Base-by-base conservation (phyloP, 176 grass and related monocot genomes). In the Tillandsia leiboldiana region DNA sequence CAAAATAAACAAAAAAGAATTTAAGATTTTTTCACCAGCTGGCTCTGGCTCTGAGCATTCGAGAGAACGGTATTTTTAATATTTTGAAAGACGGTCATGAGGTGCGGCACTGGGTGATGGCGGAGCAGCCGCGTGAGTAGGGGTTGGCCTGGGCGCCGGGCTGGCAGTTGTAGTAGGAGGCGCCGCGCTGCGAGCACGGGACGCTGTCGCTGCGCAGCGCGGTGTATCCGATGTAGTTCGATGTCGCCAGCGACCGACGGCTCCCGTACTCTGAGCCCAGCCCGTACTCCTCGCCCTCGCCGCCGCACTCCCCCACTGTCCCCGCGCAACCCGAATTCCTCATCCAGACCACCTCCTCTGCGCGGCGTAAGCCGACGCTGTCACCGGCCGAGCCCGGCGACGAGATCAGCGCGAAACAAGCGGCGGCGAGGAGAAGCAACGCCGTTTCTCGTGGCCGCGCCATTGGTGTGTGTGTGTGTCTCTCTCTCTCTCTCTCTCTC, bases 141-240 rank as follows among this genome's bases (percentile, higher is more conserved):
- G 84, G 88, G 81, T 91, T 87, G 26, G 80, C 81, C 24, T 49
- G 11, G 14, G 63, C 88, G 22, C 84, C 84, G 1, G 88, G 78
- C 0, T 26, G 74, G 68, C 88, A 91, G 73, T 91, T 87, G 81
- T 87, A 87, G 74, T 91, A 91, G 7, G 88, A 80, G 64, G 70
- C 78, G 12, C 78, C 78, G 7, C 51, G 59, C 14, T 26, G 28
- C 49, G 54, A 33, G 73, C 62, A 91, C 22, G 88, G 88, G 72
- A 87, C 88, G 0, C 59, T 26, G 48, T 77, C 49, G 3, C 66
- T 28, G 47, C 70, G 63, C 72, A 91, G 64, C 8, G 88, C 84
- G 15, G 56, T 67, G 51, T 91, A 91, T 62, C 88, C 58, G 71
- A 91, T 84, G 80, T 66, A 5, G 29, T 48, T 18, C 12, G 49